Base-by-base conservation (phyloP, 2,329 filamentous ascomycete species). In the Pseudocercospora fuligena region DNA sequence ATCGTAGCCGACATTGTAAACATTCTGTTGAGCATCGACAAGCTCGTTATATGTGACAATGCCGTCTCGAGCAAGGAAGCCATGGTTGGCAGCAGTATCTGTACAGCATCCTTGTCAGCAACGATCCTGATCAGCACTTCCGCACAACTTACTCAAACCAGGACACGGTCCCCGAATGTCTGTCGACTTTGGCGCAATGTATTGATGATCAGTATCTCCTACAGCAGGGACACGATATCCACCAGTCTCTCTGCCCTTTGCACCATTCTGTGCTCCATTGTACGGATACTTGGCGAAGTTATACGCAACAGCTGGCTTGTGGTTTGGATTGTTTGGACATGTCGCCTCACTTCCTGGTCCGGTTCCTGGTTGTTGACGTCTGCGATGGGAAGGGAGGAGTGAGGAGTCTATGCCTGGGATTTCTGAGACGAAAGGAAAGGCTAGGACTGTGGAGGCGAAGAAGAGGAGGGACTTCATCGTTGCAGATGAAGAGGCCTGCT, bases 1-100 rank as follows among this genome's bases (percentile, higher is more conserved):
- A 65, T 82, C 80, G 60, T 80, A 82, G 57, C 76, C 79, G 23
- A 82, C 78, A 43, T 82, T 82, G 74, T 82, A 83, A 27, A 82
- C 65, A 58, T 83, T 82, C 70, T 82, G 80, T 56, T 82, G 79
- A 33, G 80, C 80, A 66, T 81, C 80, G 56, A 83, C 79, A n/a
- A 82, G 76, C 70, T 83, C 80, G 51, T 74, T 77, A 74, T 78
- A 81, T 29, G 75, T 82, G 12, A 76, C 77, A 51, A 83, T 77
- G 36, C 81, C 81, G 60, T 82, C 80, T 53, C 77, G 78, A 27
- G 80, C 76, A 6, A 82, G 72, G 74, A 82, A 82, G 71, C 78
- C 76, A 70, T 81, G 80, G 65, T 83, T 83, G 9, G 81, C 81
- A 19, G 79, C 79, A 12, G 79, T 74, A 58, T 82, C 82, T 47